Conservation (phyloP, 352 stramenopile genomes). For the Phytophthora constricta region DNA sequence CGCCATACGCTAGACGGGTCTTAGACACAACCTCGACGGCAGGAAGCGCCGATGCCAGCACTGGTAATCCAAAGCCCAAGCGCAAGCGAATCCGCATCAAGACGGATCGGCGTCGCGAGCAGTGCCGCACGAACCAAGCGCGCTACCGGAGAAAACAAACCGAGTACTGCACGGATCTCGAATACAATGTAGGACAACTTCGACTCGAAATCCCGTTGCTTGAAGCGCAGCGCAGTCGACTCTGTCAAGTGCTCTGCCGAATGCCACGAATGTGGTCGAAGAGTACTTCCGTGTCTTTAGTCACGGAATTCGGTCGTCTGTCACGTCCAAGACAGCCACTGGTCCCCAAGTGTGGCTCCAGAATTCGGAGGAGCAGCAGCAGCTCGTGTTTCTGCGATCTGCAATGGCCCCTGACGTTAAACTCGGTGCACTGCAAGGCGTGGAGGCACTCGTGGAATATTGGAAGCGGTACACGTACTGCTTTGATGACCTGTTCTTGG, state of each 20-base stretch:
- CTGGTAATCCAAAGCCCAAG: slow-evolving; percentile 13
- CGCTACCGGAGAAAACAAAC: slow-evolving; percentile 52
- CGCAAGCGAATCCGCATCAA: slow-evolving; percentile 52
- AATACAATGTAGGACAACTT: slow-evolving; percentile 29
- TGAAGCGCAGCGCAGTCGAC: slow-evolving; percentile 23
- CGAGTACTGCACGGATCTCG: slow-evolving; percentile 16
- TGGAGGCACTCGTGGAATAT: slow-evolving; percentile 23
- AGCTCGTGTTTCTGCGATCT: slow-evolving; percentile 33
- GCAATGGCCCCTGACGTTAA: slow-evolving; percentile 28
- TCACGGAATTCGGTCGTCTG: slow-evolving; percentile 1
- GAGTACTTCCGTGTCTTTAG: slow-evolving; percentile 41
- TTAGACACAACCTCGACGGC: background rate
- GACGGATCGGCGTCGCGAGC: slow-evolving; percentile 48
- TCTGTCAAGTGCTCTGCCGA: slow-evolving; percentile 13
- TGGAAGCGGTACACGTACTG: slow-evolving; percentile 34
- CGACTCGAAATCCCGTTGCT: slow-evolving; percentile 28
- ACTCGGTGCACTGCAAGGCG: slow-evolving; percentile 20
- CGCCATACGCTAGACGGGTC: background rate
- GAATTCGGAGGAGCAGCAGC: slow-evolving; percentile 26
- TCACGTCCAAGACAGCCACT: background rate
- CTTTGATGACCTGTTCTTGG: slow-evolving; percentile 42
- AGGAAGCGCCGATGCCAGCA: background rate
- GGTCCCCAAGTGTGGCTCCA: slow-evolving; percentile 27
- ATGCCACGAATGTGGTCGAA: slow-evolving; percentile 10
- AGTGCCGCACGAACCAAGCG: slow-evolving; percentile 56